Conservation (phyloP, 2,329 filamentous ascomycete genomes). For the Xylaria digitata region DNA sequence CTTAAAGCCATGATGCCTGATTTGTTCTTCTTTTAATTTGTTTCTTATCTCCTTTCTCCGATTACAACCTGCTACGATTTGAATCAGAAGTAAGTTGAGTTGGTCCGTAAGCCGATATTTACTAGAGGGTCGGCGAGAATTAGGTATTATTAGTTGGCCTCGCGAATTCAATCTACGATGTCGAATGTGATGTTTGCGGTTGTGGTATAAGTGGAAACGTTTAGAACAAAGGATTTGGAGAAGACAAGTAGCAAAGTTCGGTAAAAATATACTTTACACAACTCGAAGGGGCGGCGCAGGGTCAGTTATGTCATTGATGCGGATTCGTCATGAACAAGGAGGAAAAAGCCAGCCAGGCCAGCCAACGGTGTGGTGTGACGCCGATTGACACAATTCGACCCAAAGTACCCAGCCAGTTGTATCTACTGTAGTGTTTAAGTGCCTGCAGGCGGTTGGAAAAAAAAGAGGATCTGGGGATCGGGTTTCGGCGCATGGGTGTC, state of each 20-base stretch:
- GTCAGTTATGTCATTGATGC: slow-evolving; percentile 31
- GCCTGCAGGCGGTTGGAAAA: too few species aligned
- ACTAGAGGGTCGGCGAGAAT: background rate
- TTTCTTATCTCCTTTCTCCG: background rate
- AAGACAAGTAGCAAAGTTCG: background rate
- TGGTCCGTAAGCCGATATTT: background rate
- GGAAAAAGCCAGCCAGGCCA: background rate
- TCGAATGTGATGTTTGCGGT: background rate
- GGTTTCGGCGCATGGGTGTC: slow-evolving; percentile 19
- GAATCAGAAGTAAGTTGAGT: background rate
- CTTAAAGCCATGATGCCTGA: slow-evolving; percentile 60
- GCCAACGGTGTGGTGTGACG: background rate
- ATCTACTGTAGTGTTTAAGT: too few species aligned
- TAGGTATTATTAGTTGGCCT: background rate
- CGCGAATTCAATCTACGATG: slow-evolving; percentile 2
- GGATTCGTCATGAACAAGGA: slow-evolving; percentile 9
- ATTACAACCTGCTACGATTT: background rate
- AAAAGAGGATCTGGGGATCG: slow-evolving; percentile 15
- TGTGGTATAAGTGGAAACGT: background rate
- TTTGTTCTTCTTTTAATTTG: background rate
- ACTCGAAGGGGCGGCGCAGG: slow-evolving; percentile 8
- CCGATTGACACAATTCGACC: background rate
- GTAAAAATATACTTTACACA: slow-evolving; percentile 17
- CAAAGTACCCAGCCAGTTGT: too few species aligned
- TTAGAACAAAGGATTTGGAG: background rate